phyloP scores from a whole-genome alignment of 768 basidiomycete species.

The Auriscalpium orientale region DNA sequence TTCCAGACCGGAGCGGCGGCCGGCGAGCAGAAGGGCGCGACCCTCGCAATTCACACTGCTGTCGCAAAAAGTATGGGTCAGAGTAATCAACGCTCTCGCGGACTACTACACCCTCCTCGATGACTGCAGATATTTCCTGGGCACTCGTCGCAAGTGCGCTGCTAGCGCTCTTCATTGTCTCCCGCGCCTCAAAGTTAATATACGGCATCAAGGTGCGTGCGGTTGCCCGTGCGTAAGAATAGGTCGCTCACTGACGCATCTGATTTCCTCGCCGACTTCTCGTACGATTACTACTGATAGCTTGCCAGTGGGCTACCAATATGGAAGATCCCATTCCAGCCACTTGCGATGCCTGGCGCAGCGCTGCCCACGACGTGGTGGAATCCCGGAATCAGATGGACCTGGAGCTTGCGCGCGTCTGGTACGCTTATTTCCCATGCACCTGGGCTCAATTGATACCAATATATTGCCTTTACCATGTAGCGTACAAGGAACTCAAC shows the following conservation, averaged over 20 bases:
- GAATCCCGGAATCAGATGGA: slow-evolving; percentile 31
- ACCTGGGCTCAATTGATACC: no score
- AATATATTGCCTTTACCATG: neutral
- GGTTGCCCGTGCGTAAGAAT: no score
- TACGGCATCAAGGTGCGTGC: neutral
- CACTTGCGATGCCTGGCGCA: slow-evolving; percentile 30
- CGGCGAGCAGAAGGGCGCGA: no score
- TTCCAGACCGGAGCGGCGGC: no score
- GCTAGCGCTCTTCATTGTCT: neutral
- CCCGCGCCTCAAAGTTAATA: neutral
- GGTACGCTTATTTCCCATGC: slow-evolving; percentile 16
- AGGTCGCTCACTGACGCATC: no score
- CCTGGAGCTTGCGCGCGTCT: slow-evolving; percentile 29
- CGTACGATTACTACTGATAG: slow-evolving; percentile 22
- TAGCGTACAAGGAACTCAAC: slow-evolving; percentile 7
- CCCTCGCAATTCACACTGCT: no score
- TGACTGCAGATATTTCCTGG: no score
- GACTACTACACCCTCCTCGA: no score
- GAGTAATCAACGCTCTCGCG: no score
- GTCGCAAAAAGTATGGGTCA: no score
- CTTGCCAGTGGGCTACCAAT: slow-evolving; percentile 31
- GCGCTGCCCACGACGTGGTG: slow-evolving; percentile 29
- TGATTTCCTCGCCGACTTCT: no score
- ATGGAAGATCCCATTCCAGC: slow-evolving; percentile 34
- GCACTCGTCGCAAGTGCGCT: neutral